These are phyloP conservation scores for Solanum hybrid DNA, from an alignment of 305 asterid species.

Conservation along the genomic window DNA sequence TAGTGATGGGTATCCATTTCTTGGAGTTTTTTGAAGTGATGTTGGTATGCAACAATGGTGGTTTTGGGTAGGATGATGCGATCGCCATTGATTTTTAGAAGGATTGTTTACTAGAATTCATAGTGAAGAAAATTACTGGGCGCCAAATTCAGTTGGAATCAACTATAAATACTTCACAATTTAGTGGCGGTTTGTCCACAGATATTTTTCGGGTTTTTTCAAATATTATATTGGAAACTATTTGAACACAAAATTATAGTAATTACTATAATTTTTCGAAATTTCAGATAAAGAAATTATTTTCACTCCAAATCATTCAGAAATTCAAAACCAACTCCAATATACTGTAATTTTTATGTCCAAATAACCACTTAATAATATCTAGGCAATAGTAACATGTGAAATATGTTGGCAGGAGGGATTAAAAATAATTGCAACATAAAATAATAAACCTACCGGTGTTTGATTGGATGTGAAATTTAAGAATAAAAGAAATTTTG, in stretches of 20 bases:
- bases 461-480: too few relatives aligned
- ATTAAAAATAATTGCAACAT: neutral
- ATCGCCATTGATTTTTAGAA: constrained; percentile 4
- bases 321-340: neutral
- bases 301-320: neutral
- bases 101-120: neutral
- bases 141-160: neutral
- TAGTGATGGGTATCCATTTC: neutral
- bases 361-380: neutral
- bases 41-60: neutral
- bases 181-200: neutral
- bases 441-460: too few relatives aligned
- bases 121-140: neutral
- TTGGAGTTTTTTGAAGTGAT: neutral
- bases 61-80: constrained; percentile 1
- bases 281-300: neutral
- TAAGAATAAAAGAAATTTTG: neutral
- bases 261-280: neutral
- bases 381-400: neutral
- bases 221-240: neutral
- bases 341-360: neutral
- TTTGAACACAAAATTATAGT: neutral
- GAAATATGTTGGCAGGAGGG: neutral
- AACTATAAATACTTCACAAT: neutral
- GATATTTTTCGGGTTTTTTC: neutral